phyloP scores from a whole-genome alignment of 2,329 filamentous ascomycete species.

The Pseudopyrenochaeta lycopersici region DNA sequence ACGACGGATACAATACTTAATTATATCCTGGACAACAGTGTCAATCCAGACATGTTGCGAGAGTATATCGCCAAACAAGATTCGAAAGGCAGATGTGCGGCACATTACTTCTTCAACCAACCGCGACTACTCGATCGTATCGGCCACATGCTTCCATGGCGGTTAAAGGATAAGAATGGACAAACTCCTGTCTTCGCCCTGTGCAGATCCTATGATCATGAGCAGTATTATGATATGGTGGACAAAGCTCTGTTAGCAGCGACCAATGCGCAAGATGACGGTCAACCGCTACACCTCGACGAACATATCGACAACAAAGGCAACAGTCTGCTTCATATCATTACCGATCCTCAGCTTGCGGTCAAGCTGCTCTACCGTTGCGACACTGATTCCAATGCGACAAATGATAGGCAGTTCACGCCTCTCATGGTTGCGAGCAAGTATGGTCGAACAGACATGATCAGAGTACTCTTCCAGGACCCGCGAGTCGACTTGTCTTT shows the following conservation, averaged over 20 bases:
- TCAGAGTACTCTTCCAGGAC: constrained; percentile 86
- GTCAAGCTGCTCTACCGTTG: constrained; percentile 79
- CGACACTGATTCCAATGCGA: constrained; percentile 95
- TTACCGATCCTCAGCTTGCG: constrained; percentile 84
- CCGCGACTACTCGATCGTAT: constrained; percentile 81
- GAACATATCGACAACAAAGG: constrained; percentile 93
- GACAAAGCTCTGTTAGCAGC: constrained; percentile 80
- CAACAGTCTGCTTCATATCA: constrained; percentile 94
- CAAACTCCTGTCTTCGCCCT: constrained; percentile 97
- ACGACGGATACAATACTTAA: constrained; percentile 79
- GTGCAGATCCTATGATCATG: constrained; percentile 94
- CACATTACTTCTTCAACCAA: constrained; percentile 95
- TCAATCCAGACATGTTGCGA: constrained; percentile 64
- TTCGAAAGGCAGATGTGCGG: constrained; percentile 84
- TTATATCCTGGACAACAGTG: constrained; percentile 67
- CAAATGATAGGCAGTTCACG: constrained; percentile 94
- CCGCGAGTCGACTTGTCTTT: constrained; percentile 84
- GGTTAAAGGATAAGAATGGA: constrained; percentile 90
- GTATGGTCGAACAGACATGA: constrained; percentile 93
- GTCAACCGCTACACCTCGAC: constrained; percentile 83
- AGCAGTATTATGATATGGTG: constrained; percentile 87
- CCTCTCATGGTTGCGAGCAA: constrained; percentile 98
- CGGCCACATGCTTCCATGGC: constrained; percentile 84
- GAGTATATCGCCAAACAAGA: constrained; percentile 81
- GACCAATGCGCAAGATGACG: constrained; percentile 77